A percentile compares a stretch with the other conserved stretches of the same genome.
Conservation (phyloP, 2,329 filamentous ascomycete genomes). For the Fusarium beomiforme region DNA sequence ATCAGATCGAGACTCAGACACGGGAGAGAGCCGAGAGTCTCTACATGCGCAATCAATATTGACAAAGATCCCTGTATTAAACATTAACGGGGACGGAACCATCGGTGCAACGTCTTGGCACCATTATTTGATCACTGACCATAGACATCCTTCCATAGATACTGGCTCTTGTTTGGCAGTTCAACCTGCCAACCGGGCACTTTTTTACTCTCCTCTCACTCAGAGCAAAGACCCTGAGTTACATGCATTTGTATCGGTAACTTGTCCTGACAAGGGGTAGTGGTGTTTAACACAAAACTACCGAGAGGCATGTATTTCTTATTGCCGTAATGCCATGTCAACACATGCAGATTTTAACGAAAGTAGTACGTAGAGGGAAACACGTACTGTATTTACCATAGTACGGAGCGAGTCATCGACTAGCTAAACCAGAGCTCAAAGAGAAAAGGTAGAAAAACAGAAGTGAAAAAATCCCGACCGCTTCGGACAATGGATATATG, state of each 20-base stretch:
- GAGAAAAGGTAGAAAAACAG: neutral
- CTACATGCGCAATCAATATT: constrained; percentile 15
- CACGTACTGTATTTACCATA: no score
- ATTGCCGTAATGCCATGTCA: constrained; percentile 3
- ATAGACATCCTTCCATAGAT: neutral
- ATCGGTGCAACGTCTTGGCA: constrained; percentile 35
- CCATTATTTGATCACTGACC: neutral
- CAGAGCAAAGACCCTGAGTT: neutral
- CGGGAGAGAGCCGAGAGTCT: constrained; percentile 4
- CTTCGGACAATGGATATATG: constrained; percentile 28
- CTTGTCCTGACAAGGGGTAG: neutral
- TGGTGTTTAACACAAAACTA: constrained; percentile 4
- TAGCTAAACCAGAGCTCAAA: neutral
- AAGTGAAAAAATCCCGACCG: constrained; percentile 30
- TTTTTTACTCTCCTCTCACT: neutral
- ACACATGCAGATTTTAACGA: constrained; percentile 3
- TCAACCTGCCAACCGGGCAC: neutral
- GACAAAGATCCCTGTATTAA: constrained; percentile 16
- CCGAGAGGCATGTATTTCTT: constrained; percentile 19
- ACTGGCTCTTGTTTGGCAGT: neutral
- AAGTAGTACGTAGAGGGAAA: constrained; percentile 3
- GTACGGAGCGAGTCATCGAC: neutral
- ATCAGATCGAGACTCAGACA: neutral
- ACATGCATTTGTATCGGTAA: neutral
- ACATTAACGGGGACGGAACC: constrained; percentile 19